These are phyloP conservation scores for Ogataea nitratoaversa DNA, from an alignment of 805 yeast genomes.

Conservation along the genomic window DNA sequence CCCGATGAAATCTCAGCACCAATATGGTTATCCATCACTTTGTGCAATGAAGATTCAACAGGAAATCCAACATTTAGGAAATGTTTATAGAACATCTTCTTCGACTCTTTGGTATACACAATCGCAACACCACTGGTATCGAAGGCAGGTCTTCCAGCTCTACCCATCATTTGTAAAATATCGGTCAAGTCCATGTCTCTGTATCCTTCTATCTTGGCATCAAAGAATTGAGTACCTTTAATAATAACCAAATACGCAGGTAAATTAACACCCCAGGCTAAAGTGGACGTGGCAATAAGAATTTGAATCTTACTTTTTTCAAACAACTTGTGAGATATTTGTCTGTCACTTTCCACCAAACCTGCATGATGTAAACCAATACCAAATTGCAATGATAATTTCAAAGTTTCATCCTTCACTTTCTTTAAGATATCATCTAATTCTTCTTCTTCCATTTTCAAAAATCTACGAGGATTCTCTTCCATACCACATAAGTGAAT, in stretches of 20 bases:
- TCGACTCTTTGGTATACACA: constrained; percentile 70
- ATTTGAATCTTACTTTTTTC: constrained; percentile 68
- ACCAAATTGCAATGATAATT: constrained; percentile 70
- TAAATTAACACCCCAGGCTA: constrained; percentile 84
- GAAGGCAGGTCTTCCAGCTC: constrained; percentile 80
- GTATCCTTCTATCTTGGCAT: constrained; percentile 62
- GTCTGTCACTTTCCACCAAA: constrained; percentile 66
- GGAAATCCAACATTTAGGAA: constrained; percentile 78
- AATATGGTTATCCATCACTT: constrained; percentile 70
- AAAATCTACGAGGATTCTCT: constrained; percentile 67
- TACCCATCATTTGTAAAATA: constrained; percentile 79
- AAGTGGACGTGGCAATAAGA: constrained; percentile 73
- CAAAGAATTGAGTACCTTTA: constrained; percentile 70
- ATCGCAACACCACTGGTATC: constrained; percentile 77
- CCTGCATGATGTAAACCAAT: constrained; percentile 85
- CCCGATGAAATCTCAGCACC: constrained; percentile 80
- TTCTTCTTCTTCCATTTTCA: constrained; percentile 63
- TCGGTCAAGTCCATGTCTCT: constrained; percentile 81
- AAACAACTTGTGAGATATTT: constrained; percentile 64
- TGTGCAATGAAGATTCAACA: constrained; percentile 75
- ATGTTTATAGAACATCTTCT: constrained; percentile 72
- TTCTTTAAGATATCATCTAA: constrained; percentile 42
- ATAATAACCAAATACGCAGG: constrained; percentile 78
- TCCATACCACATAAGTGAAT: constrained; percentile 79
- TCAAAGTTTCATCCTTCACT: constrained; percentile 81